A percentile compares a stretch with the other conserved stretches of the same genome.
These are phyloP conservation scores for Citrus hindsii DNA, from an alignment of 345 rosid species.

Conservation along the genomic window DNA sequence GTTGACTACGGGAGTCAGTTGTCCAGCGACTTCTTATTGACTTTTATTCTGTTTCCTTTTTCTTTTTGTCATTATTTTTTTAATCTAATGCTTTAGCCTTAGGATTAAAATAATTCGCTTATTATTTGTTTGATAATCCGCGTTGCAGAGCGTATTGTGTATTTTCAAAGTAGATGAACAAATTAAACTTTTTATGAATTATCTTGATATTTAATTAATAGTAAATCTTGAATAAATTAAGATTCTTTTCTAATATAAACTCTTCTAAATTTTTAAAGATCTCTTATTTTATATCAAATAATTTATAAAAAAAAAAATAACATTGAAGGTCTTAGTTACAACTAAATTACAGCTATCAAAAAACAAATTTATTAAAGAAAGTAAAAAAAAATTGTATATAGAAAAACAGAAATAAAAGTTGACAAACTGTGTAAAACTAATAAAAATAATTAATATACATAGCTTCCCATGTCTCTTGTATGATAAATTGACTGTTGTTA, in stretches of 20 bases:
- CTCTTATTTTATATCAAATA: no score
- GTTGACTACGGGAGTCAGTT: neutral
- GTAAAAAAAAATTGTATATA: neutral
- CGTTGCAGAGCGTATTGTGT: no score
- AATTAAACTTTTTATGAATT: no score
- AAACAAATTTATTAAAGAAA: neutral
- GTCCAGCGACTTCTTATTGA: neutral
- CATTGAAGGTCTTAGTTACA: neutral
- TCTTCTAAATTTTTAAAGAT: no score
- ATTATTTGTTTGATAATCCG: no score
- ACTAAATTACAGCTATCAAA: neutral
- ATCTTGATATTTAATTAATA: no score
- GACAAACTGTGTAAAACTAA: neutral
- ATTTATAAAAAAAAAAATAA: no score
- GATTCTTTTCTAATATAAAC: no score
- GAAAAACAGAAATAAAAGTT: neutral
- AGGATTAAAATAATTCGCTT: neutral
- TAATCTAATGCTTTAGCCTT: neutral
- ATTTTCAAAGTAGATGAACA: no score
- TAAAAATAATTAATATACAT: no score
- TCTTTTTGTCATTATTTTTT: neutral
- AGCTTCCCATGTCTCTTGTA: neutral
- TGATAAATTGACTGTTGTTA: neutral
- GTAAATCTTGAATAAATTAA: no score
- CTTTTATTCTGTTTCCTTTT: neutral